Evolutionary conservation across 352 stramenopile species (phyloP), one percentile per base, ranked within the genome.

Genomic region (Peronospora belbahrii): DNA sequence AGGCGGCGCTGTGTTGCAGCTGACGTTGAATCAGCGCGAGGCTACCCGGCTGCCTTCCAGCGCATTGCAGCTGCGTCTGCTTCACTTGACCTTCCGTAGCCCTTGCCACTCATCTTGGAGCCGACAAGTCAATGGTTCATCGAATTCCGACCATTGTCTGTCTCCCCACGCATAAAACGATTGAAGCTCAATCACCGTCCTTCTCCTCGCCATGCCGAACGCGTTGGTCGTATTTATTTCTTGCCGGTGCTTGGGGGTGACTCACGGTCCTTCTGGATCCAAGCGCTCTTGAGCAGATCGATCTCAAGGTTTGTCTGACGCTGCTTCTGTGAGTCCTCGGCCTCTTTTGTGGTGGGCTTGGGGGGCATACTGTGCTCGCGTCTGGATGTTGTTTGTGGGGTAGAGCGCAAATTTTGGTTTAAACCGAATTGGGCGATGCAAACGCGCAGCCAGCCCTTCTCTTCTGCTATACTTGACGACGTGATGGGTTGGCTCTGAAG

Each of bases 221-320:
- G 36, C 28, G 15, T 30, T 20, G 47, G 18, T 40, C 32, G 14
- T 30, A 38, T 10, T 60, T 67, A 64, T 48, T 67, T 64, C 49
- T 64, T 67, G 35, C 39, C 44, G 6, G 38, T 33, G 37, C 43
- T 52, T 18, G 59, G 59, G 11, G 59, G 59, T 20, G 59, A 61
- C 25, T 79, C 68, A 34, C 68, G 68, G 59, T 79, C 68, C 53
- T 79, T 79, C 36, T 70, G 68, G 48, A 79, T 79, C 68, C 65
- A 75, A 1, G 68, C 68, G 10, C 65, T 75, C 65, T 79, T 79
- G 52, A 79, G 65, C 27, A 79, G 45, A 46, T 79, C 68, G 52
- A 79, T 79, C 59, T 79, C 68, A 38, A 79, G 68, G 65, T 79
- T 79, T 18, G 62, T 79, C 65, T 79, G 68, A 34, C 68, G 70